Evolutionary conservation across 2,329 filamentous ascomycete species (phyloP), one percentile per base, ranked within the genome.

Genomic region (Exophiala bonariae): DNA sequence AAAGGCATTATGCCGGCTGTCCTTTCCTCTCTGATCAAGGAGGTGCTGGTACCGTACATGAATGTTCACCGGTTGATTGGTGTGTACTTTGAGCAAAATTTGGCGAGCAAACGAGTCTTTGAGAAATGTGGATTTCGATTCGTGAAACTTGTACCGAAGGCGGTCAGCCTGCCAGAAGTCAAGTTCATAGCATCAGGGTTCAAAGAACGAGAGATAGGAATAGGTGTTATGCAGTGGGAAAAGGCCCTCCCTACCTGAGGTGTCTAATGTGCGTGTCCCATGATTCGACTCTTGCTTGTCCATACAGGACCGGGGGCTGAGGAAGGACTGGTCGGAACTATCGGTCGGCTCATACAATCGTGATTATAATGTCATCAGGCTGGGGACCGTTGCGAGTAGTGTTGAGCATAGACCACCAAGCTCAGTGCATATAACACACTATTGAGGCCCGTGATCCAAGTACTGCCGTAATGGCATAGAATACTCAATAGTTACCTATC

Each of bases 1-100:
- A 50, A 49, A n/a, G 63, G 63, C 5, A 60, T 66, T 20, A 65
- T 64, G 63, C 55, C 56, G 10, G 47, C 44, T 9, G 61, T 52
- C 2, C 38, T 62, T 18, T 39, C 38, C 11, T 54, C 55, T 1
- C 2, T 64, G 6, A 58, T 65, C 5, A 36, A 47, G 5, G 57
- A 64, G 17, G 60, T 62, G 54, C 54, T 52, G 5, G 31, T 66
- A 3, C 62, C 62, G 7, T 49, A 52, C n/a, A 61, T 64, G 60
- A 64, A 65, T 22, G 50, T 53, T 13, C 55, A 49, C 5, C 36
- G 32, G 3, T 16, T 65, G 16, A 58, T 47, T 46, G 49, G 44
- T 4, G 57, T 41, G 8, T 55, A 50, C 19, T 61, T 59, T 44
- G 54, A 55, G 7, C 59, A 53, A 2, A 66, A 66, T 32, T 26